phyloP scores from a whole-genome alignment of 352 stramenopile genomes.

The Pythium folliculosum region DNA sequence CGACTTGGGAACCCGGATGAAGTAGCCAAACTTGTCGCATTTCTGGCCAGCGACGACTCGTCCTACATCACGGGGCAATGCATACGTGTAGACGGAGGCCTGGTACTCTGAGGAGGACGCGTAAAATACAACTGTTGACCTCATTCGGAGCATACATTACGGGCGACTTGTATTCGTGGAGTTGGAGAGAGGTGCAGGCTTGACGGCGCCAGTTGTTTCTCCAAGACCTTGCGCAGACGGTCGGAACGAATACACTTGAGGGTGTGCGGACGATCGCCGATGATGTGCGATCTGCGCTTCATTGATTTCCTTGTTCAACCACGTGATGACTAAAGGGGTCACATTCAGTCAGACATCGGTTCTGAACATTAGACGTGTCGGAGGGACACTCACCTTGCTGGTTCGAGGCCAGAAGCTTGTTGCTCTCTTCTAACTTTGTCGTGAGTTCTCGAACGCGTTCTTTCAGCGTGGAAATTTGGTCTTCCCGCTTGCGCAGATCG shows the following conservation, averaged over 20 bases:
- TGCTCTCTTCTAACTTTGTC: constrained; percentile 88
- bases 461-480: constrained; percentile 64
- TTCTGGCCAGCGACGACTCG: constrained; percentile 72
- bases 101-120: constrained; percentile 54
- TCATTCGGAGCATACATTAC: constrained; percentile 25
- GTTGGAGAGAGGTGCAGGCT: constrained; percentile 9
- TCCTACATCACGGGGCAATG: constrained; percentile 87
- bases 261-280: constrained; percentile 56
- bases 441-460: constrained; percentile 70
- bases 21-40: constrained; percentile 78
- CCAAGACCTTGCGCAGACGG: constrained; percentile 44
- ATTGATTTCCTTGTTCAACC: constrained; percentile 92
- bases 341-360: background rate
- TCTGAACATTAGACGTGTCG: background rate
- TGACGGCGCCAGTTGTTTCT: background rate
- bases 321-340: constrained; percentile 71
- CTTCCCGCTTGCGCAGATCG: constrained; percentile 69
- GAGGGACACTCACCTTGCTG: constrained; percentile 67
- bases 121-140: constrained; percentile 10
- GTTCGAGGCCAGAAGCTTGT: constrained; percentile 86
- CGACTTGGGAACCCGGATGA: constrained; percentile 69
- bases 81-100: constrained; percentile 78
- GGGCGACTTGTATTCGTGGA: constrained; percentile 3
- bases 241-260: constrained; percentile 69
- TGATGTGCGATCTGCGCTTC: constrained; percentile 82